A percentile compares a stretch with the other conserved stretches of the same genome.
Conservation (phyloP, 2,329 filamentous ascomycete species). For the Sporothrix pallida region DNA sequence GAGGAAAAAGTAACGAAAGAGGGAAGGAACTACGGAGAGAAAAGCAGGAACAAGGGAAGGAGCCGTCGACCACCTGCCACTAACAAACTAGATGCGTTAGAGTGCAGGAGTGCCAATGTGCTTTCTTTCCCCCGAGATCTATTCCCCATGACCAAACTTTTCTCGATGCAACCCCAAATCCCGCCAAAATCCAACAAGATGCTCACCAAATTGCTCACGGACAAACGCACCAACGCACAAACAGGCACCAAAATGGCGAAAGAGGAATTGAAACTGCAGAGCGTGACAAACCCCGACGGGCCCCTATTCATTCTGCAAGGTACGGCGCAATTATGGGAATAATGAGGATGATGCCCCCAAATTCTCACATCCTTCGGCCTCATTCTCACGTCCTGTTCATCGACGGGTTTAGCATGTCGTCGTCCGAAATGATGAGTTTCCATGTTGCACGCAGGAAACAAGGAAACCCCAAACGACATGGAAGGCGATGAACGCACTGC, state of each 20-base stretch:
- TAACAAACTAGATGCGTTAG: neutral
- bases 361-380: neutral
- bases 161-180: constrained; percentile 13
- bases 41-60: constrained; percentile 2
- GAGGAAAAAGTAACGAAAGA: neutral
- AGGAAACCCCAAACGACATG: constrained; percentile 9
- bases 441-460: constrained; percentile 23
- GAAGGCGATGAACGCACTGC: neutral
- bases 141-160: neutral
- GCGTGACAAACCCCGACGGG: neutral
- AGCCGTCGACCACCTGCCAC: neutral
- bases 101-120: neutral
- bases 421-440: constrained; percentile 13
- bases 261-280: constrained; percentile 9
- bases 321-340: too few species aligned
- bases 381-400: too few species aligned
- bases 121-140: neutral
- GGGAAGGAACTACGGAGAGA: neutral
- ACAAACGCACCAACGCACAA: neutral
- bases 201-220: too few species aligned
- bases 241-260: neutral
- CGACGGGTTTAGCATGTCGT: neutral
- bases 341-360: neutral
- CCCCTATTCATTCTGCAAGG: neutral
- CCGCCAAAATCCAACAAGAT: neutral